Evolutionary conservation across 2,329 filamentous ascomycete species (phyloP).

Genomic region (Sodiomyces alkalinus): DNA sequence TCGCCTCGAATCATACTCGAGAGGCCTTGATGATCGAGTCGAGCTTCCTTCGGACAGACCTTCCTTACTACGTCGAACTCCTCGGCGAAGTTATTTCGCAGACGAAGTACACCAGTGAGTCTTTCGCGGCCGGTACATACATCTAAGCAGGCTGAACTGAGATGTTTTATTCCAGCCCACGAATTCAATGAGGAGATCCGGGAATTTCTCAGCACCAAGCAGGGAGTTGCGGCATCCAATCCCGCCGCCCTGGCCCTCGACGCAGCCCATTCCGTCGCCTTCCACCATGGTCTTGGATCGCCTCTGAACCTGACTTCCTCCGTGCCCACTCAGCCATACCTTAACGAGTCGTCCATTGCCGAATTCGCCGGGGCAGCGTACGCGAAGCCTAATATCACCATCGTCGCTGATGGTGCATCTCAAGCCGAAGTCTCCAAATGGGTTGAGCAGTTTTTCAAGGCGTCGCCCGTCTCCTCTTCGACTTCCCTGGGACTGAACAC

Average conservation of each 20-base stretch:
- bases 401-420: slow-evolving; percentile 79
- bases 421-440: slow-evolving; percentile 69
- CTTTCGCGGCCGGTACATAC: background rate
- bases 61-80: slow-evolving; percentile 95
- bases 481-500: slow-evolving; percentile 39
- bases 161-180: slow-evolving; percentile 43
- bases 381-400: slow-evolving; percentile 76
- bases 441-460: slow-evolving; percentile 84
- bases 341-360: slow-evolving; percentile 60
- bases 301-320: slow-evolving; percentile 59
- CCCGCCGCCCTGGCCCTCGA: slow-evolving; percentile 60
- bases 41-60: slow-evolving; percentile 87
- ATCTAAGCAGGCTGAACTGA: slow-evolving; percentile 1
- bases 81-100: slow-evolving; percentile 79
- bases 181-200: slow-evolving; percentile 84
- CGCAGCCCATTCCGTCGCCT: slow-evolving; percentile 72
- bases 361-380: slow-evolving; percentile 69
- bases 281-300: slow-evolving; percentile 82
- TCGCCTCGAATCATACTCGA: slow-evolving; percentile 76
- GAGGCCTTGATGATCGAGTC: slow-evolving; percentile 87
- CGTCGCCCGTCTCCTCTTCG: slow-evolving; percentile 39
- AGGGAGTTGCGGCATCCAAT: slow-evolving; percentile 44
- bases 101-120: slow-evolving; percentile 70
- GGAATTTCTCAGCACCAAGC: slow-evolving; percentile 59
- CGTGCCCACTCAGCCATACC: slow-evolving; percentile 62